Base-by-base conservation (phyloP, 1,284 basidiomycete genomes). In the Kalmanozyma brasiliensis region DNA sequence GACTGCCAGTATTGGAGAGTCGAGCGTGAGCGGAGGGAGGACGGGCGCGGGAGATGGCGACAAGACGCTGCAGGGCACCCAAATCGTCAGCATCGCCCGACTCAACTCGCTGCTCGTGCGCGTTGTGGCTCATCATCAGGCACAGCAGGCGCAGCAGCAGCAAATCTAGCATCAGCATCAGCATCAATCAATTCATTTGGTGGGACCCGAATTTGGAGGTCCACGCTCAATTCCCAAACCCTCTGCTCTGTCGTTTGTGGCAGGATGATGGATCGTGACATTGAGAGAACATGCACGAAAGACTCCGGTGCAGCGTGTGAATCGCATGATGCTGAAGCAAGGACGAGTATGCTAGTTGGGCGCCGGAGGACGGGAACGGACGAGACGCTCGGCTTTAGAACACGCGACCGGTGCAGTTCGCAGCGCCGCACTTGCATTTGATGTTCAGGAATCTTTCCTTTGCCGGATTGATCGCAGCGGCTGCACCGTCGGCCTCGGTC, bases 51-150 rank as follows among this genome's bases (percentile, higher is more conserved):
- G 11, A 29, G 32, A 4, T 1, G 37, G 20, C 8, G 38, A 30
- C 1, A 71, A 49, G 24, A 14, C 29, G 2, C 17, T 58, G 17
- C 38, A n/a, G 14, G 74, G 74, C 8, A 42, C 32, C 1, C 53
- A 57, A 11, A 52, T 74, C 20, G 57, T 76, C 29, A 58, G 36
- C 14, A 41, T 70, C 10, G 55, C 51, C 17, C 17, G 58, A 2
- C 57, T 74, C 23, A 76, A 76, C 36, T 65, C 60, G 22, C 41
- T 76, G 8, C 55, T 76, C 9, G 47, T 46, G 0, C 4, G 47
- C 10, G 51, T 76, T 0, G 46, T 76, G 11, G 51, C 37, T 0
- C 32, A 17, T 16, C 44, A 52, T 17, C 60, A 61, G 22, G 16
- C 10, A 2, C 49, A 53, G 17, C 56, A 59, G 26, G 1, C 2